Base-by-base conservation (phyloP, 2,329 filamentous ascomycete genomes). In the Aspergillus alliaceus region DNA sequence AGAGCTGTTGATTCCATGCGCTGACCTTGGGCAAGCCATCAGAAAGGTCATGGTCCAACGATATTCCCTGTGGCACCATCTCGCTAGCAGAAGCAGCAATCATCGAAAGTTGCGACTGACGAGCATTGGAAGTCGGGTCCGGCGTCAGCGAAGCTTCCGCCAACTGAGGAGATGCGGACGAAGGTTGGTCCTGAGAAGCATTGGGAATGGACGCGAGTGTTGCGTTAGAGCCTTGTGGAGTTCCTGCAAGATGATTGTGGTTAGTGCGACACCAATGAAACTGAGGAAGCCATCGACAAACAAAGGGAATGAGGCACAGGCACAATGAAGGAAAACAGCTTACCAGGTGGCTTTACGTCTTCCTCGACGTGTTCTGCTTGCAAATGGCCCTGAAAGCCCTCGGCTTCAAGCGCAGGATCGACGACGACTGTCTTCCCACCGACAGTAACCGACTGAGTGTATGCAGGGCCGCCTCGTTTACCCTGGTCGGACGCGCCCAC, bases 401-500 rank as follows among this genome's bases (percentile, higher is more conserved):
- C 73, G 2, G 73, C 68, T 60, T 78, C 75, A 22, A 78, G 67
- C 4, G 75, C 74, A 35, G 75, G 75, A 47, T 78, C 75, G 20
- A 78, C 75, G 48, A 77, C 70, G 15, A 76, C 72, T 1, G 72
- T 75, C 63, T 76, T 76, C 11, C 73, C 73, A 54, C 73, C 73
- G 20, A 73, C 72, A 37, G 73, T 75, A 59, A 77, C 68, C 11
- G 72, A 69, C 61, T 76, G 73, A n/a, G 73, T 68, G 60, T 72
- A 71, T 56, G 71, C 69, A 68, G 71, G 57, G 47, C 69, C 63
- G 69, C 61, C 60, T 34, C 72, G 64, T 74, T 80, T 72, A 74
- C 77, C 64, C 74, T 80, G 59, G 70, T 81, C 69, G 61, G 75
- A 76, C 4, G 78, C 79, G 59, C 82, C 89, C 57, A 95, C 85